Base-by-base conservation (phyloP, 1,284 basidiomycete genomes). In the Ceratobasidium theobromae region DNA sequence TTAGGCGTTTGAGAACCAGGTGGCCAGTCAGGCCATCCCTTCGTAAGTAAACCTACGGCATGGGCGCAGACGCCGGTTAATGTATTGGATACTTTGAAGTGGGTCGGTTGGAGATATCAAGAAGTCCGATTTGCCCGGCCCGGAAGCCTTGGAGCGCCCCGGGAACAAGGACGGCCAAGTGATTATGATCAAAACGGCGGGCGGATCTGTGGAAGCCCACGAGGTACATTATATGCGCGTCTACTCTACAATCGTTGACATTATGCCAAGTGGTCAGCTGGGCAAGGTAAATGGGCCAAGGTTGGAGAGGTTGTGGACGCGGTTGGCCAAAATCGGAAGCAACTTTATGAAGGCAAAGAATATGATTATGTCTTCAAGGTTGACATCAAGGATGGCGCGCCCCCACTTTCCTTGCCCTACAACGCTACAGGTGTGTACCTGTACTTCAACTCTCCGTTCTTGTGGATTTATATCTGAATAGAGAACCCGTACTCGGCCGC, bases 331-430 rank as follows among this genome's bases (percentile, higher is more conserved):
- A 85, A 86, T 6, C 83, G 90, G 68, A 98, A 93, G 77, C 93
- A 96, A 75, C 81, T 96, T 4, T 89, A 91, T 75, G 77, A 92
- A 71, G 97, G 97, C 30, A 88, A 89, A 74, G 96, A 98, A 77
- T 99, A 95, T 74, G 97, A 99, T 78, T 96, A 98, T 73, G 96
- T 99, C 6, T 99, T 99, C 73, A 95, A 98, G 73, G 95, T 99
- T 18, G 96, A 98, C 73, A 89, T 98, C 28, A 83, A 93, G 70
- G 96, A 98, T 70, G 96, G 94, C 5, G 86, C 86, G 23, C 95
- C 96, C 4, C 89, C 95, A 4, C 81, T 99, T 70, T 98, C 98
- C 74, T 82, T 99, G 32, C 95, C 96, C 0, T 99, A 92, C 77
- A 98, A 98, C 74, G 85, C 84, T 12, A 84, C 84, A 48, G 93